These are phyloP conservation scores for Alternaria incomplexa DNA, from an alignment of 2,329 filamentous ascomycete species.

Conservation along the genomic window DNA sequence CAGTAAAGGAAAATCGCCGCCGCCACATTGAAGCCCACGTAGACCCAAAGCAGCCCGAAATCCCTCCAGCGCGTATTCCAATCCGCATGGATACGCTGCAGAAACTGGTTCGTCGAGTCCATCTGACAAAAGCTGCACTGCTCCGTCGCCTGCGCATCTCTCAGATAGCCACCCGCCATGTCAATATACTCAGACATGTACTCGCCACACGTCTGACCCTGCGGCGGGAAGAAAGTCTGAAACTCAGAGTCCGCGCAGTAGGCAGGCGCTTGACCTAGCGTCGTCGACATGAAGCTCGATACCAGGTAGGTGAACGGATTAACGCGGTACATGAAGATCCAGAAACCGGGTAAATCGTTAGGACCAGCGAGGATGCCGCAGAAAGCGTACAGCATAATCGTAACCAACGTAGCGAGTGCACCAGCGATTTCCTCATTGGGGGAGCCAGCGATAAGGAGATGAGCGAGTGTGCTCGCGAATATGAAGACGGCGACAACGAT, in stretches of 20 bases:
- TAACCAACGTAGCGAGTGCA: conserved; percentile 66
- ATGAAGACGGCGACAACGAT: conserved; percentile 66
- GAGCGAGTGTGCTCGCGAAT: conserved; percentile 70
- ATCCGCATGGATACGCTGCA: conserved; percentile 49
- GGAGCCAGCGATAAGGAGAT: conserved; percentile 74
- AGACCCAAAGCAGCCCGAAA: conserved; percentile 59
- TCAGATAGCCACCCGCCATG: conserved; percentile 49
- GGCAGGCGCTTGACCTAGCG: conserved; percentile 56
- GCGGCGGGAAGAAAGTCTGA: conserved; percentile 47
- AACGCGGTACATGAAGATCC: conserved; percentile 78
- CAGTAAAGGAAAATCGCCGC: conserved; percentile 60
- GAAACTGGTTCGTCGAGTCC: conserved; percentile 55
- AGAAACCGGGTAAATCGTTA: conserved; percentile 68
- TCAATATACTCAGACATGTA: conserved; percentile 55
- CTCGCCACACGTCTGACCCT: conserved; percentile 47
- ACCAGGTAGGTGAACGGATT: conserved; percentile 72
- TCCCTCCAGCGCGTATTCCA: conserved; percentile 65
- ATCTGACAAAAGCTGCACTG: conserved; percentile 59
- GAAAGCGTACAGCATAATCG: conserved; percentile 53
- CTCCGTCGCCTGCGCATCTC: conserved; percentile 48
- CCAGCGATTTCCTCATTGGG: conserved; percentile 72
- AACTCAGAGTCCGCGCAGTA: conserved; percentile 55
- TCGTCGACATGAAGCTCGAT: conserved; percentile 62
- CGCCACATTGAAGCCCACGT: conserved; percentile 57
- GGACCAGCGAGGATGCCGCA: conserved; percentile 67